Base-by-base conservation (phyloP, 192 early-diverging fungal genomes). In the Coemansia sp. region DNA sequence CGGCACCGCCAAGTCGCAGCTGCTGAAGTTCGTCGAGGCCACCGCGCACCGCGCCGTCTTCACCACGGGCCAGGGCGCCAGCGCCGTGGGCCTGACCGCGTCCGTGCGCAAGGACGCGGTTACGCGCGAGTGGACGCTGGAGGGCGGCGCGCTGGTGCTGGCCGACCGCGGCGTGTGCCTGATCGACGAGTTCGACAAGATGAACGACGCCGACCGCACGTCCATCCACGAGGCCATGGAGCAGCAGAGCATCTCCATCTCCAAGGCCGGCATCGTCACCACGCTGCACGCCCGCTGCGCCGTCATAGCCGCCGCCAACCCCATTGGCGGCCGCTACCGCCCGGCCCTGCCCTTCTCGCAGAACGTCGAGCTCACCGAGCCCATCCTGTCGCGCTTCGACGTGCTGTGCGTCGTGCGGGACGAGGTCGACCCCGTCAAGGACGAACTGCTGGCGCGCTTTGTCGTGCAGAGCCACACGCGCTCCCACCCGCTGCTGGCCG, bases 301-400 rank as follows among this genome's bases (percentile, higher is more conserved):
- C 3, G 86, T 94, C 42, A 66, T 93, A 14, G 91, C 91, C 1
- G 93, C 91, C 11, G 91, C 91, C 64, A 94, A 94, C 68, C 91
- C 93, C 35, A 88, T 92, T 50, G 86, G 91, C 42, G 93, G 93
- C 48, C 88, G 92, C 39, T 94, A 94, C 78, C 91, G 92, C 63
- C 85, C 93, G n/a, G 88, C 91, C 39, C 86, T 96, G 20, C 90
- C 95, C 0, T 96, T 99, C 62, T 93, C 93, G 36, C 90, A 95
- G 74, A 99, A 99, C 68, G 97, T 99, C 20, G 95, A 99, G 76
- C 82, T 99, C 65, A 99, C 97, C 0, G 97, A 99, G 69, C 97
- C 97, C 16, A 99, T 99, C 68, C 70, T 99, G 68, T 99, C 97
- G 23, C 95, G 97, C 72, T 99, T 99, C 64, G 97, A 99, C 82